phyloP scores from a whole-genome alignment of 2,329 filamentous ascomycete species.

The Nothopassalora personata region DNA sequence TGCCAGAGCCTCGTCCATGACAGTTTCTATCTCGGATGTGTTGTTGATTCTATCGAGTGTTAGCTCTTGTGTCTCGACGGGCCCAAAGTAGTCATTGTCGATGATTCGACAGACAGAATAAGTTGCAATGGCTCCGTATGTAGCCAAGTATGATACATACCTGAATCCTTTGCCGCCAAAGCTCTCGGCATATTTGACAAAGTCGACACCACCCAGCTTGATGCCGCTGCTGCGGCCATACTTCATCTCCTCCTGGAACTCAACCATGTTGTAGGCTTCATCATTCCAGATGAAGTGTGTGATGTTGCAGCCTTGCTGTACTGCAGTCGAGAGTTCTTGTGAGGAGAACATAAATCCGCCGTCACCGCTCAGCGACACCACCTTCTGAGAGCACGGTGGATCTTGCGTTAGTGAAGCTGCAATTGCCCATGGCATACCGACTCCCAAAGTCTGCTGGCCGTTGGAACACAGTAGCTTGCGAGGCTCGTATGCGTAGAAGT shows the following conservation, averaged over 20 bases:
- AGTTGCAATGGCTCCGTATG: neutral
- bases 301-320: slow-evolving; percentile 45
- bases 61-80: neutral
- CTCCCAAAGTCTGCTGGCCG: slow-evolving; percentile 47
- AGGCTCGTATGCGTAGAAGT: slow-evolving; percentile 43
- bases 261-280: slow-evolving; percentile 48
- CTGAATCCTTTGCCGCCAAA: slow-evolving; percentile 44
- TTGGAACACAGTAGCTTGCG: slow-evolving; percentile 45
- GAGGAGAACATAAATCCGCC: slow-evolving; percentile 48
- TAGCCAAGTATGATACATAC: neutral
- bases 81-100: neutral
- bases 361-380: slow-evolving; percentile 44
- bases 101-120: neutral
- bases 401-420: slow-evolving; percentile 41
- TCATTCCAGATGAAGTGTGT: slow-evolving; percentile 51
- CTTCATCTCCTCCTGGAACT: slow-evolving; percentile 49
- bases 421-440: slow-evolving; percentile 47
- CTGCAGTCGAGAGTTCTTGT: slow-evolving; percentile 44
- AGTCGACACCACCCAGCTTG: slow-evolving; percentile 44
- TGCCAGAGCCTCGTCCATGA: slow-evolving; percentile 42
- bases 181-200: slow-evolving; percentile 44
- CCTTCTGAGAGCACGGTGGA: slow-evolving; percentile 41
- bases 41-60: slow-evolving; percentile 29
- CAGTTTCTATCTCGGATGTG: slow-evolving; percentile 38
- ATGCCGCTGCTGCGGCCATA: slow-evolving; percentile 44